Evolutionary conservation across 1,139 yeast species (phyloP), one percentile per base, ranked within the genome.

Genomic region (Pichia sp.): DNA sequence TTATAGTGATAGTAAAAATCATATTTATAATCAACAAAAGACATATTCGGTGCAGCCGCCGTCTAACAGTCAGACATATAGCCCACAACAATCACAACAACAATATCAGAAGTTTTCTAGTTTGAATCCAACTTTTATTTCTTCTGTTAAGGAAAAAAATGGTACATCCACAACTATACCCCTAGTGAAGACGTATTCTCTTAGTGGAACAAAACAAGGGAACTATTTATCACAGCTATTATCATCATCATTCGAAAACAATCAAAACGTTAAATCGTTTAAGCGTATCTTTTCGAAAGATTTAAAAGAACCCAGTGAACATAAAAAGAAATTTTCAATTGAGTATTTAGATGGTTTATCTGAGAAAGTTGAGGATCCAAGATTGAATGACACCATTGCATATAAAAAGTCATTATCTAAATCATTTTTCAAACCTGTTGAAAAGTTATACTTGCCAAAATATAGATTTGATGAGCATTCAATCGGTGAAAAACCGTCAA

Each of bases 401-500:
- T 54, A 54, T 23, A 27, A 46, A 4, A 51, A 57, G 38, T 48
- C 56, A 22, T 41, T 51, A 11, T 43, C 53, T 4, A 59, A 52
- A 46, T 59, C 63, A 6, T 52, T 45, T 24, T 53, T 51, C 39
- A 54, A 55, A 24, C 44, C 53, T 8, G 62, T 55, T 39, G 59
- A 62, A 9, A 56, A 71, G 25, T 65, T 81, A 25, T 76, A 79
- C 0, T 68, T 76, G 35, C 79, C 87, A 0, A 73, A 73, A 47
- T 77, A 79, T 54, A 59, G 68, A 3, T 82, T 71, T 59, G 96
- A 89, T 63, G 74, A 79, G 49, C 73, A 83, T 58, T 86, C 95
- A 0, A 64, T 88, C 24, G 95, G 95, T 0, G 82, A 84, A 0
- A 79, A 82, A 13, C 96, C 96, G 0, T 75, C 81, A 5, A 70